Conservation (phyloP, 176 grass and related monocot species). For the Olyra latifolia region DNA sequence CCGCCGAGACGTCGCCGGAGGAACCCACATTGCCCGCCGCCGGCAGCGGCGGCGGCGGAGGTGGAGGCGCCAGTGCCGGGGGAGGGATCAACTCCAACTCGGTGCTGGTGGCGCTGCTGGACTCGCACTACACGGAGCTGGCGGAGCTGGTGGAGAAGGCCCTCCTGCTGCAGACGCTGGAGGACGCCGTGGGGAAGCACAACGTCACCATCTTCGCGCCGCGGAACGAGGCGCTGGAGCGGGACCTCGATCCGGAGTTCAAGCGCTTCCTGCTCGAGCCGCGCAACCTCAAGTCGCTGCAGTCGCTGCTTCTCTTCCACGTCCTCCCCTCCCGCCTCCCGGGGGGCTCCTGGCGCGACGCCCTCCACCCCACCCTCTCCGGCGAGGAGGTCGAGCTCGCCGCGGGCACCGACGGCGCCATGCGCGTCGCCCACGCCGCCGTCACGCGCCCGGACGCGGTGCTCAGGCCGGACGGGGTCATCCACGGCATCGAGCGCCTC, state of each 20-base stretch:
- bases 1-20: slow-evolving; percentile 14
- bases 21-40: slow-evolving; percentile 46
- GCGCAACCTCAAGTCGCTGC: slow-evolving; percentile 60
- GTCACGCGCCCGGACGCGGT: slow-evolving; percentile 65
- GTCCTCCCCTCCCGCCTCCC: slow-evolving; percentile 55
- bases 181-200: slow-evolving; percentile 54
- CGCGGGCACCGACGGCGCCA: background rate
- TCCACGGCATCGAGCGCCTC: slow-evolving; percentile 89
- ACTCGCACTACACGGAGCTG: slow-evolving; percentile 72
- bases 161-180: slow-evolving; percentile 50
- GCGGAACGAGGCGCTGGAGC: slow-evolving; percentile 54
- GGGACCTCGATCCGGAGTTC: slow-evolving; percentile 47
- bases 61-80: background rate
- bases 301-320: slow-evolving; percentile 74
- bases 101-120: slow-evolving; percentile 56
- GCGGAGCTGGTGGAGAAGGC: slow-evolving; percentile 78
- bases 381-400: slow-evolving; percentile 66
- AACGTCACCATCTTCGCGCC: slow-evolving; percentile 65
- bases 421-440: slow-evolving; percentile 39
- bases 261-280: slow-evolving; percentile 62
- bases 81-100: slow-evolving; percentile 57
- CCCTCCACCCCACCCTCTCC: slow-evolving; percentile 48
- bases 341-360: background rate
- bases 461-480: slow-evolving; percentile 67
- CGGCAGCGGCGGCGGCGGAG: background rate